Percentiles rank a stretch among this genome's conserved stretches.
Conservation (phyloP, 352 stramenopile genomes). For the Globisporangium nodosum region DNA sequence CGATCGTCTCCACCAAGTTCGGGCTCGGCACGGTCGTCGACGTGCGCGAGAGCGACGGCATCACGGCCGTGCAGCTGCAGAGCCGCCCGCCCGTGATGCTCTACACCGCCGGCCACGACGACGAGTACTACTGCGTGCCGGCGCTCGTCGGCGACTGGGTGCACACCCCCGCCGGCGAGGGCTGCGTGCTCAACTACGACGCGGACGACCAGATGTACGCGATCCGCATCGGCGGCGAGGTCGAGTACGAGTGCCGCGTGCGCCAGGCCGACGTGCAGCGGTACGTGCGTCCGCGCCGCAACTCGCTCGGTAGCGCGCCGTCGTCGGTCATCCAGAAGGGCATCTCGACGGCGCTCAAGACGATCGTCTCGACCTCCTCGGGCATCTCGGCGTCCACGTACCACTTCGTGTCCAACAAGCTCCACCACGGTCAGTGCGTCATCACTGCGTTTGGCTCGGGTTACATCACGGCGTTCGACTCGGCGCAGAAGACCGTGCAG, state of each 20-base stretch:
- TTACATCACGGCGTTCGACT: constrained; percentile 49
- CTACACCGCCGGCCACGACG: constrained; percentile 26
- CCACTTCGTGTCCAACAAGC: constrained; percentile 62
- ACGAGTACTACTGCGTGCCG: constrained; percentile 47
- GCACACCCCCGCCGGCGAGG: constrained; percentile 48
- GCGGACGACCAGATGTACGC: constrained; percentile 43
- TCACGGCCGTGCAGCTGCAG: constrained; percentile 49
- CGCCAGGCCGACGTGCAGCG: constrained; percentile 35
- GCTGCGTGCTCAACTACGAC: constrained; percentile 47
- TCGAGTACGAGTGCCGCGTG: constrained; percentile 34
- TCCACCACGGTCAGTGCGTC: constrained; percentile 67
- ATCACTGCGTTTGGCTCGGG: constrained; percentile 64
- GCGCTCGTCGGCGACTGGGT: constrained; percentile 55
- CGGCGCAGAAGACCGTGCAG: constrained; percentile 38
- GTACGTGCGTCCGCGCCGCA: constrained; percentile 24
- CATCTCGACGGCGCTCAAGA: constrained; percentile 44
- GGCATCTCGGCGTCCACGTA: constrained; percentile 37
- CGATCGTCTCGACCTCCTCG: constrained; percentile 53
- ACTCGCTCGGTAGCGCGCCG: constrained; percentile 22
- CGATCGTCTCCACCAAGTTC: constrained; percentile 54
- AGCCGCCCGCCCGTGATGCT: constrained; percentile 27
- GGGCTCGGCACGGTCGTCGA: constrained; percentile 56
- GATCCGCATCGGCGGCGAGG: constrained; percentile 32
- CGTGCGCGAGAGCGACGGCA: constrained; percentile 40
- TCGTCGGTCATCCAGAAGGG: constrained; percentile 40